These are phyloP conservation scores for Serendipita sp. DNA, from an alignment of 768 basidiomycete genomes.

Conservation along the genomic window DNA sequence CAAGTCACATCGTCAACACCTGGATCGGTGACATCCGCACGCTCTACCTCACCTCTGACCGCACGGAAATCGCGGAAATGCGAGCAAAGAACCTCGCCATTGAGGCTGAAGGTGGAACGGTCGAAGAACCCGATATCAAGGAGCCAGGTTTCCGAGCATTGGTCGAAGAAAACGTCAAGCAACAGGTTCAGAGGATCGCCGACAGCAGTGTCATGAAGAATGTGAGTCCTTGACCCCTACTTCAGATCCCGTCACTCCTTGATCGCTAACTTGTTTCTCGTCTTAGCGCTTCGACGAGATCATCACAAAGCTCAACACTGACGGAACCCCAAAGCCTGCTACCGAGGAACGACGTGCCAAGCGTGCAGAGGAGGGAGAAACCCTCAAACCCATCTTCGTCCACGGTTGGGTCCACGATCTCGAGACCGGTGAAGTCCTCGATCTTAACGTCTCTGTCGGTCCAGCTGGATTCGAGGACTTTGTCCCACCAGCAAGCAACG, in stretches of 20 bases:
- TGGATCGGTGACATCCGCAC: constrained; percentile 8
- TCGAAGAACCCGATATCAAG: constrained; percentile 6
- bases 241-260: neutral
- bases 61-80: constrained; percentile 8
- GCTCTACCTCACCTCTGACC: constrained; percentile 8
- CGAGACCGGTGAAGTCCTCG: constrained; percentile 7
- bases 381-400: constrained; percentile 5
- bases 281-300: neutral
- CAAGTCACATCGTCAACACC: constrained; percentile 6
- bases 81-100: constrained; percentile 2
- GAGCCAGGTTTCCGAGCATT: constrained; percentile 10
- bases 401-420: constrained; percentile 11
- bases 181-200: constrained; percentile 1
- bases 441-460: constrained; percentile 8
- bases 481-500: neutral
- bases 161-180: constrained; percentile 10
- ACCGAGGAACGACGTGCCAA: neutral
- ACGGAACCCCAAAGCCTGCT: neutral
- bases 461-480: constrained; percentile 6
- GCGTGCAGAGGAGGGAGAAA: neutral
- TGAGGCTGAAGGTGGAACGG: neutral
- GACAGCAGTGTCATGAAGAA: constrained; percentile 6
- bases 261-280: no score
- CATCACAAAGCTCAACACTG: constrained; percentile 2
- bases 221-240: neutral